A percentile compares a stretch with the other conserved stretches of the same genome.
Evolutionary conservation across 331 rosid species (phyloP).

Genomic region (Pyrus hybrid): DNA sequence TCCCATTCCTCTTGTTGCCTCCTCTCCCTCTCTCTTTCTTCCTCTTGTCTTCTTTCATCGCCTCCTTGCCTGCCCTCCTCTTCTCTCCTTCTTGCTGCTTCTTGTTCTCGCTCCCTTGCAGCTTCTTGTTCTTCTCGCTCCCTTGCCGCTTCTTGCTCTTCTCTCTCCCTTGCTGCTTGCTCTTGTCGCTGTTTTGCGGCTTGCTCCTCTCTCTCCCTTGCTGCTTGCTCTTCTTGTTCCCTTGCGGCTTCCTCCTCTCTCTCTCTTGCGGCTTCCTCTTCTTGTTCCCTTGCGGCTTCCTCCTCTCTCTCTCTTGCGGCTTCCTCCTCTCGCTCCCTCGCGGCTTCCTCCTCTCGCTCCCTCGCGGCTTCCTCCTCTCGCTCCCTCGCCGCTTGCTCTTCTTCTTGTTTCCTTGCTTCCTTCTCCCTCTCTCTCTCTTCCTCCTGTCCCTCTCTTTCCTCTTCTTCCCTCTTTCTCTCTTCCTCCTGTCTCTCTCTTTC

Average conservation of each 20-base stretch:
- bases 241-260: not conserved
- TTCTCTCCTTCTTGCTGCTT: not conserved
- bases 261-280: not conserved
- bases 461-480: not conserved
- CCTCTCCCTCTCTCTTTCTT: not conserved
- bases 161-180: not conserved
- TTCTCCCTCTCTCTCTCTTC: not conserved
- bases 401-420: too few species aligned
- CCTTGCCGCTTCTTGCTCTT: not conserved
- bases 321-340: not conserved
- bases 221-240: not conserved
- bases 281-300: not conserved
- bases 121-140: not conserved
- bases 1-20: not conserved
- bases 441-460: not conserved
- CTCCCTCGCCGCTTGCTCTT: not conserved
- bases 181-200: too few species aligned
- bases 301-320: not conserved
- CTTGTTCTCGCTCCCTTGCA: not conserved
- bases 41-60: not conserved
- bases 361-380: not conserved
- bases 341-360: slow-evolving; percentile 13
- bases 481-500: not conserved
- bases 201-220: not conserved
- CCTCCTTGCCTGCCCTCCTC: not conserved